These are phyloP conservation scores for Ogataea philodendri DNA, from an alignment of 805 yeast species.

Conservation along the genomic window DNA sequence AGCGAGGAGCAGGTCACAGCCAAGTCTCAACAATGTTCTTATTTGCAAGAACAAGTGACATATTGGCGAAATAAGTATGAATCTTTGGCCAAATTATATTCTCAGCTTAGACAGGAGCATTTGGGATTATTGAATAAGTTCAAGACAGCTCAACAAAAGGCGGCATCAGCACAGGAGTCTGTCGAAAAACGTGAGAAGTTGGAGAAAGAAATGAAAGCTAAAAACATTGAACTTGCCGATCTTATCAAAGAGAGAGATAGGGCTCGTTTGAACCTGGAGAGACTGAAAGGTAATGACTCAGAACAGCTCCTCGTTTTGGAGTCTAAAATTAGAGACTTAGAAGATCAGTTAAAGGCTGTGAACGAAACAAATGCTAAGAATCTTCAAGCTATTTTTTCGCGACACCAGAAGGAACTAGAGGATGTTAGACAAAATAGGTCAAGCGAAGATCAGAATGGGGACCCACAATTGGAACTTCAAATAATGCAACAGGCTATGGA, in stretches of 20 bases:
- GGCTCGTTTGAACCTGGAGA: slow-evolving; percentile 78
- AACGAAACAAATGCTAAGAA: slow-evolving; percentile 66
- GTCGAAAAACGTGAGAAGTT: slow-evolving; percentile 76
- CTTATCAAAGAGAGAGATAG: slow-evolving; percentile 86
- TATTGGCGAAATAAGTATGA: slow-evolving; percentile 88
- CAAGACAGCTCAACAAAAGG: slow-evolving; percentile 81
- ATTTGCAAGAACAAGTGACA: slow-evolving; percentile 66
- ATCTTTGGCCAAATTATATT: slow-evolving; percentile 81
- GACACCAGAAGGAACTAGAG: slow-evolving; percentile 62
- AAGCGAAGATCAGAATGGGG: too few relatives aligned
- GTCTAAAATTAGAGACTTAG: slow-evolving; percentile 60
- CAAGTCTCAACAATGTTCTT: slow-evolving; percentile 44
- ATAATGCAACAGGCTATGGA: too few relatives aligned
- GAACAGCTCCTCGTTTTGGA: slow-evolving; percentile 64
- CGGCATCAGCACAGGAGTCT: slow-evolving; percentile 86
- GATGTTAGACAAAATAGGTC: too few relatives aligned
- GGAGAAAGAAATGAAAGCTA: slow-evolving; percentile 80
- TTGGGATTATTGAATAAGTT: slow-evolving; percentile 71
- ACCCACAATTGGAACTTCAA: too few relatives aligned
- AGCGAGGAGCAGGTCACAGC: slow-evolving; percentile 72
- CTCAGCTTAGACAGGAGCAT: slow-evolving; percentile 91
- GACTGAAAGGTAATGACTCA: slow-evolving; percentile 60
- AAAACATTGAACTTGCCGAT: slow-evolving; percentile 85
- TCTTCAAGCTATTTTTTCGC: slow-evolving; percentile 54
- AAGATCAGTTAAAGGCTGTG: slow-evolving; percentile 53